These are phyloP conservation scores for Nepenthes gracilis DNA, from an alignment of 148 eudicot species.

Conservation along the genomic window DNA sequence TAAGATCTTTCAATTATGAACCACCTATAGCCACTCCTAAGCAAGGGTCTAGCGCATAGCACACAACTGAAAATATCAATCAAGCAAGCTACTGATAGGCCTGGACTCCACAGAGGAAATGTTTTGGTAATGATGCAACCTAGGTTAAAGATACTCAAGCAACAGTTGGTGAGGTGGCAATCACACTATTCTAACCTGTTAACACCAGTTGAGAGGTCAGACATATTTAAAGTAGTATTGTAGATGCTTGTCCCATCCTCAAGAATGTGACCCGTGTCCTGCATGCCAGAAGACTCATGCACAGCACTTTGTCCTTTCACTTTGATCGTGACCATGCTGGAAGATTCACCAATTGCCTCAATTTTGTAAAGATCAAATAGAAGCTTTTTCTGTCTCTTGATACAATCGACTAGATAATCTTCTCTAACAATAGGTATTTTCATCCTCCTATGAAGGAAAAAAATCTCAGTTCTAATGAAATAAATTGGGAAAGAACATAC, in stretches of 20 bases:
- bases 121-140: no score
- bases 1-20: no score
- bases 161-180: background rate
- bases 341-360: constrained; percentile 54
- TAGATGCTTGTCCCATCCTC: constrained; percentile 88
- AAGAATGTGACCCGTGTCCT: constrained; percentile 86
- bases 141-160: no score
- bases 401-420: constrained; percentile 67
- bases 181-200: constrained; percentile 49
- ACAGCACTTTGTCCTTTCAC: constrained; percentile 94
- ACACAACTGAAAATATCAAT: no score
- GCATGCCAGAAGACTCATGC: constrained; percentile 71
- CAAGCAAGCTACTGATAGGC: background rate
- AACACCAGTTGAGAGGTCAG: constrained; percentile 82
- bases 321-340: constrained; percentile 65
- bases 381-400: constrained; percentile 67
- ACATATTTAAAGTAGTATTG: constrained; percentile 84
- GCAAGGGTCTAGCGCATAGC: no score
- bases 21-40: no score
- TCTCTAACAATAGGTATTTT: constrained; percentile 83
- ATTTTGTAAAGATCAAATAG: constrained; percentile 69
- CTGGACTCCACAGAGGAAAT: background rate
- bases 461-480: constrained; percentile 3
- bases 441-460: constrained; percentile 66
- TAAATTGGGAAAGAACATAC: background rate